These are phyloP conservation scores for Rhizoctonia solani DNA, from an alignment of 1,284 basidiomycete genomes.

Conservation along the genomic window DNA sequence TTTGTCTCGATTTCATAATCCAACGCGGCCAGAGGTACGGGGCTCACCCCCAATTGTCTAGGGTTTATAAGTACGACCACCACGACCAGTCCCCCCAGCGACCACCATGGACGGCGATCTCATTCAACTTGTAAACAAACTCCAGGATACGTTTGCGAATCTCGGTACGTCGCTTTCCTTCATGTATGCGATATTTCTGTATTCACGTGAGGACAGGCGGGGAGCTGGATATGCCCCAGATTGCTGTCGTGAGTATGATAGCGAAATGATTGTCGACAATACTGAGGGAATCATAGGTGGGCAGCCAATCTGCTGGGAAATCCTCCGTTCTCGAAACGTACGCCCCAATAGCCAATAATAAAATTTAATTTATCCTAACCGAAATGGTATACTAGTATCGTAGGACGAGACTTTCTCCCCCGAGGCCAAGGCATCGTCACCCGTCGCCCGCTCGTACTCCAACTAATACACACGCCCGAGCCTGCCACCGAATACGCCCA, in stretches of 20 bases:
- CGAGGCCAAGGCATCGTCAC: slow-evolving; percentile 95
- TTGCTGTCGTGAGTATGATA: slow-evolving; percentile 63
- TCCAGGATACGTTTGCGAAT: slow-evolving; percentile 87
- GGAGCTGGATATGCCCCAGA: slow-evolving; percentile 84
- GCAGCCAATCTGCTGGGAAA: slow-evolving; percentile 84
- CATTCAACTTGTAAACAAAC: slow-evolving; percentile 93
- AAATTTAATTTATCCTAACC: slow-evolving; percentile 2
- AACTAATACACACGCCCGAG: slow-evolving; percentile 87
- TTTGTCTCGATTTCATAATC: no score
- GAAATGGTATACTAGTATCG: slow-evolving; percentile 62
- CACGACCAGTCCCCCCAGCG: not conserved
- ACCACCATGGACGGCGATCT: slow-evolving; percentile 85
- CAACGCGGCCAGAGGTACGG: slow-evolving; percentile 18
- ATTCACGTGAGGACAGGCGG: slow-evolving; percentile 57
- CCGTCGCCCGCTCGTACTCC: slow-evolving; percentile 89
- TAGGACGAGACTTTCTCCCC: slow-evolving; percentile 94
- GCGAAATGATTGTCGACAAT: not conserved
- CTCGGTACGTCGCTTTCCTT: slow-evolving; percentile 58
- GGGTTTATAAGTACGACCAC: slow-evolving; percentile 12
- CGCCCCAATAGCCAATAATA: slow-evolving; percentile 43
- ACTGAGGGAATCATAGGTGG: slow-evolving; percentile 58
- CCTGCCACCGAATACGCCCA: slow-evolving; percentile 87
- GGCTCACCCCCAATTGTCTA: no score
- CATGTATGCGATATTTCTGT: not conserved
- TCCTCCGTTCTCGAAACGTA: slow-evolving; percentile 86